A percentile compares a stretch with the other conserved stretches of the same genome.
Conservation (phyloP, 805 yeast species). For the Torulaspora indica region DNA sequence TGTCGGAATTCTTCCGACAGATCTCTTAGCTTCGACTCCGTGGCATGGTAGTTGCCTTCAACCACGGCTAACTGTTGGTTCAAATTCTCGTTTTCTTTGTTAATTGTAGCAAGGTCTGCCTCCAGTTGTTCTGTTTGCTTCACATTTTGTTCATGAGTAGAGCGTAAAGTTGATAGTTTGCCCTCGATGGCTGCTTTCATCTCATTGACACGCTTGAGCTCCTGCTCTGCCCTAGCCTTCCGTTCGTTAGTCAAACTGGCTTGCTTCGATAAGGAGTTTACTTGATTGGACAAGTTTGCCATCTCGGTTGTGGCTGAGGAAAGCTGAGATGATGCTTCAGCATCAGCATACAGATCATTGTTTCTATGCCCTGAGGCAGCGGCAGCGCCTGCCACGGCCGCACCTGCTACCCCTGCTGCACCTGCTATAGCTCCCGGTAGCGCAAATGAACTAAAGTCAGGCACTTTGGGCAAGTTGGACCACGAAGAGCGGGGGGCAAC, state of each 20-base stretch:
- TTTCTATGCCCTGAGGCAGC: conserved; percentile 30
- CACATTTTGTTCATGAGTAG: conserved; percentile 73
- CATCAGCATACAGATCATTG: conserved; percentile 53
- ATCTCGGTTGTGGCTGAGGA: conserved; percentile 79
- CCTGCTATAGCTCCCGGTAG: conserved; percentile 8
- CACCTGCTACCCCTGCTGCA: conserved; percentile 20
- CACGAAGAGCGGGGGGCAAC: conserved; percentile 43
- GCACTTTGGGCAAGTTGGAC: conserved; percentile 34
- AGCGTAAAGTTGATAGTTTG: conserved; percentile 62
- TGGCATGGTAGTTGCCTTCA: conserved; percentile 72
- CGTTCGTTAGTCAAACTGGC: conserved; percentile 66
- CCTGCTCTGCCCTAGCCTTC: conserved; percentile 70
- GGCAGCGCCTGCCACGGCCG: conserved; percentile 16
- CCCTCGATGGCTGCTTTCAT: conserved; percentile 67
- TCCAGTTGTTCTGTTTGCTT: conserved; percentile 72
- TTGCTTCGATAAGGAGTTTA: conserved; percentile 70
- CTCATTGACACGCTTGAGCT: conserved; percentile 60
- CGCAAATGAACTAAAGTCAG: conserved; percentile 27
- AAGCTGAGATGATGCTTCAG: conserved; percentile 59
- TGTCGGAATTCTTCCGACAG: conserved; percentile 57
- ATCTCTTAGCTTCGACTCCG: conserved; percentile 58
- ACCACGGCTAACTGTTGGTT: conserved; percentile 67
- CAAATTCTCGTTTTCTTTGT: conserved; percentile 62
- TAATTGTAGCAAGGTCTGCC: conserved; percentile 51
- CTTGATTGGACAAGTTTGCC: conserved; percentile 82